Evolutionary conservation across 352 stramenopile species (phyloP).

Genomic region (Pythium biforme): DNA sequence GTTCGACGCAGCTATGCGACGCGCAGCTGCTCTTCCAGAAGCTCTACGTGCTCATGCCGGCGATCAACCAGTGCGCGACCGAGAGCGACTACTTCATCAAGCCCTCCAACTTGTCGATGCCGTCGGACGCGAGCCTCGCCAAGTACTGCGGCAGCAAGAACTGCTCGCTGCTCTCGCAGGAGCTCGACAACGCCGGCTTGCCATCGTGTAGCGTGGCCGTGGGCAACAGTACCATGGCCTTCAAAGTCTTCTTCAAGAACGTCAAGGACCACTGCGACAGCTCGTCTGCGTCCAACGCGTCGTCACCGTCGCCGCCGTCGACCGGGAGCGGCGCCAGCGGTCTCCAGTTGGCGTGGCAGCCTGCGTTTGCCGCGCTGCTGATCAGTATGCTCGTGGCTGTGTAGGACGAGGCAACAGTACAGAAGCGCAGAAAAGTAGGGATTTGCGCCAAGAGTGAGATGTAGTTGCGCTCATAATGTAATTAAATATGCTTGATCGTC

Average conservation of each 20-base stretch:
- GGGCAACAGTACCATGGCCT: conserved; percentile 25
- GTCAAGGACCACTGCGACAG: conserved; percentile 29
- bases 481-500: conserved; percentile 7
- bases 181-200: conserved; percentile 37
- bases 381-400: no score
- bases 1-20: conserved; percentile 25
- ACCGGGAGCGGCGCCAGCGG: not conserved
- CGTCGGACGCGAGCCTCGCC: conserved; percentile 25
- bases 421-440: no score
- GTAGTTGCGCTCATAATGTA: not conserved
- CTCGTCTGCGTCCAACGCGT: not conserved
- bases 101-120: conserved; percentile 26
- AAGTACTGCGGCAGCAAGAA: conserved; percentile 39
- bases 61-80: conserved; percentile 42
- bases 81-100: conserved; percentile 38
- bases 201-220: conserved; percentile 35
- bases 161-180: conserved; percentile 34
- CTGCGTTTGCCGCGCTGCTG: no score
- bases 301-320: not conserved
- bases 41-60: conserved; percentile 48
- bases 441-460: not conserved
- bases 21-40: conserved; percentile 44
- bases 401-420: no score
- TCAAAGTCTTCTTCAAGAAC: conserved; percentile 40
- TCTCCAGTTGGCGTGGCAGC: not conserved